Base-by-base conservation (phyloP, 345 rosid species). In the Populus alba region DNA sequence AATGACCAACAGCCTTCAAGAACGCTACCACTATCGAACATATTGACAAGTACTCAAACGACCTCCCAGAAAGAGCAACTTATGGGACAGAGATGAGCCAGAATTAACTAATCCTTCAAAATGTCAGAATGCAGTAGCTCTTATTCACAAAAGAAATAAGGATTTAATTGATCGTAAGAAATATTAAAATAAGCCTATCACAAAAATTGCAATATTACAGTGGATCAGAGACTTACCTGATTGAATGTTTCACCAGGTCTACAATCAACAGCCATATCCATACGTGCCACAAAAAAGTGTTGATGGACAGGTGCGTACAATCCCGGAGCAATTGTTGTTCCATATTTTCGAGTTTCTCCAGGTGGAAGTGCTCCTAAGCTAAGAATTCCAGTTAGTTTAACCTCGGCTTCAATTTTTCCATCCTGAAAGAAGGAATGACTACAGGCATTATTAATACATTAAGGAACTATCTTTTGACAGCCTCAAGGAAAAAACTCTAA, bases 371-470 rank as follows among this genome's bases (percentile, higher is more conserved):
- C 95, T 82, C 98, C 98, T 85, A 94, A 87, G 89, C 98, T 94
- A 62, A 94, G 97, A 75, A 94, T 90, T 68, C 98, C 98, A 22
- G 98, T 94, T 61, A 94, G 93, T 84, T 92, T 94, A 73, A 94
- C 94, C 86, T 94, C 98, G 71, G 97, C 96, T 89, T 92, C 98
- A 75, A 94, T 94, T 88, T 89, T 94, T 71, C 98, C 98, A 86
- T 94, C 98, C 98, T 94, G 87, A 78, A 66, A 66, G 69, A 74
- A 38, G n/a, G 22, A 17, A 57, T 27, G 49, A 25, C 77, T 57
- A 41, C 25, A 57, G 31, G 80, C 55, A 66, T 25, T 15, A 23
- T 49, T 22, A 43, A 77, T 37, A 74, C 62, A 70, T 62, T 66
- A 47, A 78, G 51, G 7, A 41, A 25, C 27, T 61, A 63, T 71